Conservation (phyloP, 371 early-diverging fungal species). For the Syncephalastrum sp. region DNA sequence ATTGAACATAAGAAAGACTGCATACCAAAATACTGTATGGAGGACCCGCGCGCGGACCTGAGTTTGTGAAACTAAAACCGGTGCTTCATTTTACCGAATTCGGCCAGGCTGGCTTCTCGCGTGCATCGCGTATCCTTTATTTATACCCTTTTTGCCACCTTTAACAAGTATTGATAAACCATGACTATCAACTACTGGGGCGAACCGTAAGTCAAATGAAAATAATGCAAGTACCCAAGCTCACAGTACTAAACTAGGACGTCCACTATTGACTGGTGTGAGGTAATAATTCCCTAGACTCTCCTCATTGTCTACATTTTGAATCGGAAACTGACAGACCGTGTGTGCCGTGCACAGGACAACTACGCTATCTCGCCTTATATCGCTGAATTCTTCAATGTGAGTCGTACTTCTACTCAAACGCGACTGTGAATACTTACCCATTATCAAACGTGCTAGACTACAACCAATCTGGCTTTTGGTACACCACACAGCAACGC, state of each 20-base stretch:
- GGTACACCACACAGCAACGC: constrained; percentile 23
- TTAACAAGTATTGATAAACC: too few relatives aligned
- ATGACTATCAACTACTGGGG: too few relatives aligned
- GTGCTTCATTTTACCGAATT: too few relatives aligned
- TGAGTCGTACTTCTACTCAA: not conserved
- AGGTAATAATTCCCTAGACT: constrained; percentile 17
- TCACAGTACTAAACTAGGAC: constrained; percentile 16
- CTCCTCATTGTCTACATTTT: not conserved
- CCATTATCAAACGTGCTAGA: constrained; percentile 10
- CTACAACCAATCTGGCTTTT: constrained; percentile 63
- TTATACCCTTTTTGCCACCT: too few relatives aligned
- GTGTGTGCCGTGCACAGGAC: constrained; percentile 25
- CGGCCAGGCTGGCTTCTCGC: too few relatives aligned
- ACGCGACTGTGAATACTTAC: not conserved
- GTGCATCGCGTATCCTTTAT: too few relatives aligned
- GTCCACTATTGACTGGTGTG: constrained; percentile 50
- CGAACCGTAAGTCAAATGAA: too few relatives aligned
- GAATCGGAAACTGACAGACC: constrained; percentile 1
- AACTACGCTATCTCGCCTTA: constrained; percentile 46
- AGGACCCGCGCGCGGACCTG: too few relatives aligned
- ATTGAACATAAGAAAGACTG: too few relatives aligned
- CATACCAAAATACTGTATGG: too few relatives aligned
- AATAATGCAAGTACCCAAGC: too few relatives aligned
- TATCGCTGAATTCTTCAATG: constrained; percentile 77
- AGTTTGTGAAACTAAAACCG: too few relatives aligned